phyloP scores from a whole-genome alignment of 2,329 filamentous ascomycete genomes.

The Fusarium mundagurra region DNA sequence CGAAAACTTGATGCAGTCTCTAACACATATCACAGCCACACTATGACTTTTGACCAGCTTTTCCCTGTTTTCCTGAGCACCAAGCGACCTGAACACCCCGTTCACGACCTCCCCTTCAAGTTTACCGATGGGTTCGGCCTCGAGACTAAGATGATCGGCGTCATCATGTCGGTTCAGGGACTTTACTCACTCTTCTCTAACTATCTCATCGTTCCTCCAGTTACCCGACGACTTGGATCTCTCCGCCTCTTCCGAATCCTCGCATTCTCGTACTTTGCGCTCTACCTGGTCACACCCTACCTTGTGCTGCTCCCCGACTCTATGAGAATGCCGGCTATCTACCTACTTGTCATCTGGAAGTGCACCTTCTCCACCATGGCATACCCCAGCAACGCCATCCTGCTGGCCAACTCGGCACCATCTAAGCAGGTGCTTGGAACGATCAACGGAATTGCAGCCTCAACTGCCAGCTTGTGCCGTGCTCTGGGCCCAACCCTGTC shows the following conservation, averaged over 20 bases:
- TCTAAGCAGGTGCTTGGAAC: conserved; percentile 86
- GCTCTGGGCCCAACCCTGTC: conserved; percentile 91
- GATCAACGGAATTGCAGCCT: conserved; percentile 92
- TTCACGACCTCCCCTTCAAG: conserved; percentile 77
- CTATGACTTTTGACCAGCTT: conserved; percentile 94
- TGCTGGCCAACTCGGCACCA: conserved; percentile 88
- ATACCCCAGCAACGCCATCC: conserved; percentile 89
- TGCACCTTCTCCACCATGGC: conserved; percentile 92
- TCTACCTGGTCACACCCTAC: conserved; percentile 91
- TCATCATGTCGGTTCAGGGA: conserved; percentile 89
- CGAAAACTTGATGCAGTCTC: background rate
- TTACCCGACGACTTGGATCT: conserved; percentile 79
- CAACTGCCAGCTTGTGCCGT: conserved; percentile 87
- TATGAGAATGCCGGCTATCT: conserved; percentile 79
- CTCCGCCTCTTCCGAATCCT: conserved; percentile 85
- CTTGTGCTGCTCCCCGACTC: conserved; percentile 81
- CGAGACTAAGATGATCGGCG: conserved; percentile 83
- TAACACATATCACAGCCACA: conserved; percentile 72
- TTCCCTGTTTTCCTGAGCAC: conserved; percentile 92
- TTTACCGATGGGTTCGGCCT: conserved; percentile 90
- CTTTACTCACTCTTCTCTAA: conserved; percentile 90
- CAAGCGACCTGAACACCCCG: conserved; percentile 59
- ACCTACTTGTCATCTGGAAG: conserved; percentile 85
- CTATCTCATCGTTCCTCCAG: conserved; percentile 81
- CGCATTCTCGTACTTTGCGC: conserved; percentile 82